These are phyloP conservation scores for Alternaria hordeiaustralica DNA, from an alignment of 2,329 filamentous ascomycete species.

Conservation along the genomic window DNA sequence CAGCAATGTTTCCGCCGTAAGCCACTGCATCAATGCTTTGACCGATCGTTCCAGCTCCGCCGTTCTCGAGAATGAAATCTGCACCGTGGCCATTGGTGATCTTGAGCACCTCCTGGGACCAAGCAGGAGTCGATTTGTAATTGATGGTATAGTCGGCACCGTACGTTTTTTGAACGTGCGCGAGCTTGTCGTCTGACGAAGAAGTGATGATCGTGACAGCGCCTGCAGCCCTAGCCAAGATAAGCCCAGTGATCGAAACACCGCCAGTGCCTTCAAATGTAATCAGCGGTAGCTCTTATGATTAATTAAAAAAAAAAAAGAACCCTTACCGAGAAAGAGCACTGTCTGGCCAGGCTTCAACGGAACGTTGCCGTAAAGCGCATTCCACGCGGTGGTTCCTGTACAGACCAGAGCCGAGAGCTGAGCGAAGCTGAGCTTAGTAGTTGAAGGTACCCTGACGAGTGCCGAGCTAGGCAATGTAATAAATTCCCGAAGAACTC, in stretches of 20 bases:
- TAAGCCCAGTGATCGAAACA: conserved; percentile 39
- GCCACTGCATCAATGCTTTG: conserved; percentile 56
- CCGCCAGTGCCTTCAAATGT: conserved; percentile 46
- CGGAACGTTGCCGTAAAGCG: conserved; percentile 16
- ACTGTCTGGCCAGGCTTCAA: conserved; percentile 16
- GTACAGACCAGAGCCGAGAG: conserved; percentile 18
- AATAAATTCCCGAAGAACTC: conserved; percentile 19
- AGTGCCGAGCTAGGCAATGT: conserved; percentile 10
- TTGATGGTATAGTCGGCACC: conserved; percentile 59
- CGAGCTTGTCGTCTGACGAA: conserved; percentile 59
- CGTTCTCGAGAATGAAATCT: conserved; percentile 52
- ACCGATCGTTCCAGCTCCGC: conserved; percentile 44
- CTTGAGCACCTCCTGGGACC: conserved; percentile 54
- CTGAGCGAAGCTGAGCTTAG: conserved; percentile 5
- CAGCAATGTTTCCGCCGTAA: conserved; percentile 54
- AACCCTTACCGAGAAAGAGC: conserved; percentile 17
- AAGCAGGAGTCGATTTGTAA: conserved; percentile 56
- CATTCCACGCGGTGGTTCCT: conserved; percentile 25
- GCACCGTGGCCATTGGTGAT: conserved; percentile 55
- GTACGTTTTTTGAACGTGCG: conserved; percentile 45
- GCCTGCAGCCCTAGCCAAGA: conserved; percentile 49
- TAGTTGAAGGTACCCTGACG: conserved; percentile 11
- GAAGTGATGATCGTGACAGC: conserved; percentile 57
- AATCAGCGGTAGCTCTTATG: neutral
- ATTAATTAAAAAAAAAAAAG: neutral